A percentile compares a stretch with the other conserved stretches of the same genome.
Conservation (phyloP, 192 early-diverging fungal species). For the Chytriomyces confervae region DNA sequence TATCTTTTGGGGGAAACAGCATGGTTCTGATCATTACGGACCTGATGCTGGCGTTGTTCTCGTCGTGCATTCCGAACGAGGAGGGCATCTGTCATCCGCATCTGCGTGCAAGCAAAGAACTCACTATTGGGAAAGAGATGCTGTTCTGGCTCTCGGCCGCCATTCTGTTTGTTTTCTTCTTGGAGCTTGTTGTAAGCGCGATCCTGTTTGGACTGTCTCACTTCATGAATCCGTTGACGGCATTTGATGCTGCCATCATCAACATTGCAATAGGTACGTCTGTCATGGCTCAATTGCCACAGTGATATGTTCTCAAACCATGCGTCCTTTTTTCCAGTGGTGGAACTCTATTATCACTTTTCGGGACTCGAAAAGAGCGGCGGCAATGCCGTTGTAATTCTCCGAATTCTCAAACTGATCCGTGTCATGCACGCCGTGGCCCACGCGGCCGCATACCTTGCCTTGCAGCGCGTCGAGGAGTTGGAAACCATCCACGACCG, state of each 20-base stretch:
- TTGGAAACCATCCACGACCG: background rate
- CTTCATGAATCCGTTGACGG: background rate
- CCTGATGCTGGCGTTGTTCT: background rate
- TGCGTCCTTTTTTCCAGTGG: background rate
- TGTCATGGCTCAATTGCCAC: background rate
- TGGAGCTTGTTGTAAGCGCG: background rate
- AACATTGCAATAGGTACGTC: background rate
- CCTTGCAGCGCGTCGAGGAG: background rate
- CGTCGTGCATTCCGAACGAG: background rate
- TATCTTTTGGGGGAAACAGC: too few species aligned
- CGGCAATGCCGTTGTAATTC: background rate
- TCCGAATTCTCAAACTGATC: background rate
- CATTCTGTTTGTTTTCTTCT: background rate
- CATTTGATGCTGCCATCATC: background rate
- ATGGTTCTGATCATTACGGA: background rate
- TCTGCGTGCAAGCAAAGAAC: background rate
- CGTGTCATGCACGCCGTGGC: background rate
- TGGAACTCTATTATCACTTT: background rate
- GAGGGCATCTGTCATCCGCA: background rate
- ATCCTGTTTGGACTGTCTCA: background rate
- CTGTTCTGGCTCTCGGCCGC: background rate
- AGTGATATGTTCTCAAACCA: background rate
- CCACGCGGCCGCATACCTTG: constrained; percentile 1
- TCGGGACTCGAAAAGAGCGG: background rate
- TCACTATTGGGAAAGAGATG: background rate